Percentiles rank a stretch among this genome's conserved stretches.
These are phyloP conservation scores for Kregervanrija delftensis DNA, from an alignment of 805 yeast genomes.

Conservation along the genomic window DNA sequence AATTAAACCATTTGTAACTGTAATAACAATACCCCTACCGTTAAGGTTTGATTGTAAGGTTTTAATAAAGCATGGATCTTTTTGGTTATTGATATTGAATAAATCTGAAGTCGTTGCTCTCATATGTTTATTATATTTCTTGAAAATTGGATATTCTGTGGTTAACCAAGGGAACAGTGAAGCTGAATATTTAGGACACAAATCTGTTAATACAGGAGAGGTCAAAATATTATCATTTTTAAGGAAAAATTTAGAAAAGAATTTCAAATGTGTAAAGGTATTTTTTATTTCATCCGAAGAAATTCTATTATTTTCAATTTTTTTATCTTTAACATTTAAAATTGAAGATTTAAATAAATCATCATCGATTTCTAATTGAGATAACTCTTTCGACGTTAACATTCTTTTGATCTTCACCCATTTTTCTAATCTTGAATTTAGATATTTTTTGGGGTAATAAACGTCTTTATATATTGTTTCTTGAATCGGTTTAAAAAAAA, in stretches of 20 bases:
- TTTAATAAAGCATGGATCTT: conserved; percentile 22
- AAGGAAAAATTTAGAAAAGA: conserved; percentile 21
- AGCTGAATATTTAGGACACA: conserved; percentile 10
- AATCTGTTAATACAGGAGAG: not conserved
- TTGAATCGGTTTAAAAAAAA: conserved; percentile 22
- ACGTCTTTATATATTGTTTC: conserved; percentile 25
- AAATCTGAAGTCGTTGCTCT: conserved; percentile 8
- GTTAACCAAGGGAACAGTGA: conserved; percentile 37
- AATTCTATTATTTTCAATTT: conserved; percentile 18
- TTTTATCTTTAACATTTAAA: conserved; percentile 14
- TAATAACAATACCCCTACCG: conserved; percentile 50
- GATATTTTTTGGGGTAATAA: conserved; percentile 21
- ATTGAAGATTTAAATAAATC: conserved; percentile 16
- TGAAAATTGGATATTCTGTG: conserved; percentile 31
- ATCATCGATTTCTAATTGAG: conserved; percentile 17
- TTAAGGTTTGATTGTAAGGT: conserved; percentile 23
- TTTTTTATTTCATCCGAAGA: conserved; percentile 20
- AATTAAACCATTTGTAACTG: conserved; percentile 39
- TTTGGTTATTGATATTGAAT: conserved; percentile 5
- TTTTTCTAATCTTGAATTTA: conserved; percentile 18
- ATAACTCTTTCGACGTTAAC: conserved; percentile 19
- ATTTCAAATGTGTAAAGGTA: conserved; percentile 20
- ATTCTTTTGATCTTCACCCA: conserved; percentile 23
- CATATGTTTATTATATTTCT: conserved; percentile 25
- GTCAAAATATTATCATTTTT: conserved; percentile 6